A percentile compares a stretch with the other conserved stretches of the same genome.
phyloP scores from a whole-genome alignment of 2,329 filamentous ascomycete genomes.

The Aspergillus aculeatinus region DNA sequence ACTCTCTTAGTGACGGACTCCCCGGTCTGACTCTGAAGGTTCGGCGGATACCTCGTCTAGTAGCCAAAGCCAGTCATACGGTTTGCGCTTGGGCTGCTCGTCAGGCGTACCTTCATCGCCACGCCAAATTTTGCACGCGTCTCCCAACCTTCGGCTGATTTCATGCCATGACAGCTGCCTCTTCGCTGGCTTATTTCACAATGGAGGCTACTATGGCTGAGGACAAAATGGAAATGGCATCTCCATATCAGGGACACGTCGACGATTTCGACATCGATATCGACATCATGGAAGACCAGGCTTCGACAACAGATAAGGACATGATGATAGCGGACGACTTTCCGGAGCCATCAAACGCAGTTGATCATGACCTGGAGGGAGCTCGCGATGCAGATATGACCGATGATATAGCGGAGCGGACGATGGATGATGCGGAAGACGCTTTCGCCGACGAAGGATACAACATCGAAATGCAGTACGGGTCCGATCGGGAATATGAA shows the following conservation, averaged over 20 bases:
- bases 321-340: conserved; percentile 44
- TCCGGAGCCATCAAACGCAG: conserved; percentile 31
- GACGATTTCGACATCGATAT: conserved; percentile 62
- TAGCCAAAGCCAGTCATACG: neutral
- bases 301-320: conserved; percentile 56
- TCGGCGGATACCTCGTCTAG: neutral
- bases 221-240: conserved; percentile 47
- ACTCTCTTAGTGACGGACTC: neutral
- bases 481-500: conserved; percentile 33
- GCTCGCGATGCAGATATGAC: conserved; percentile 49
- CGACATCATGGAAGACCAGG: conserved; percentile 56
- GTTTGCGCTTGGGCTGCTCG: conserved; percentile 1
- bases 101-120: conserved; percentile 17
- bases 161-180: conserved; percentile 36
- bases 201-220: conserved; percentile 42
- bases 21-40: neutral
- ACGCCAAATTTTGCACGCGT: conserved; percentile 23
- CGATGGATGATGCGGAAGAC: conserved; percentile 39
- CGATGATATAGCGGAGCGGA: conserved; percentile 43
- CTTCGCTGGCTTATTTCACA: conserved; percentile 29
- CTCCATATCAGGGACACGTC: conserved; percentile 41
- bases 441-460: conserved; percentile 27
- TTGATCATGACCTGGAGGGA: conserved; percentile 31
- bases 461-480: conserved; percentile 33
- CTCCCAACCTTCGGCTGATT: conserved; percentile 9